Conservation (phyloP, 345 rosid species). For the Jatropha curcas region DNA sequence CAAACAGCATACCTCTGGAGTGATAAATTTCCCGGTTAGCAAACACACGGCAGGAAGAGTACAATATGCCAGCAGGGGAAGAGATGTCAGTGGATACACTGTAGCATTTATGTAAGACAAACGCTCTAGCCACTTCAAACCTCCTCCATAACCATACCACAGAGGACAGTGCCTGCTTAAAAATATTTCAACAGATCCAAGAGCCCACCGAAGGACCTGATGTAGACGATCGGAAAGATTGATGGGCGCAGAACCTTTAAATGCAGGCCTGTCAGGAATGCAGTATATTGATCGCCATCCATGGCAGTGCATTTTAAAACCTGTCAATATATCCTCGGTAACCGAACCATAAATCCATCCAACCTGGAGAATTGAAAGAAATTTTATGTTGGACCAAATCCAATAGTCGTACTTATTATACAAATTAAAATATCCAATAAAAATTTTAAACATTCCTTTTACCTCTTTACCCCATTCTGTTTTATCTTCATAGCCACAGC, state of each 20-base stretch:
- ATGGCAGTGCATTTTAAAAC: constrained; percentile 75
- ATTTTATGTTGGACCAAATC: not conserved
- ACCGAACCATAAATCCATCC: constrained; percentile 77
- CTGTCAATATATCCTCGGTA: constrained; percentile 67
- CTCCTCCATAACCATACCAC: constrained; percentile 78
- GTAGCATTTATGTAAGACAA: constrained; percentile 64
- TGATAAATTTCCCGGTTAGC: constrained; percentile 66
- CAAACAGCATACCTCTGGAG: constrained; percentile 52
- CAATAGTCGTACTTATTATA: not conserved
- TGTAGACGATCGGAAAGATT: constrained; percentile 64
- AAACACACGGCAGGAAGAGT: constrained; percentile 71
- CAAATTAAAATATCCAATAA: not conserved
- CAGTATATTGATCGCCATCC: constrained; percentile 81
- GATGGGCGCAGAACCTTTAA: constrained; percentile 62
- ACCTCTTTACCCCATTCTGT: constrained; percentile 90
- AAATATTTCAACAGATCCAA: constrained; percentile 71
- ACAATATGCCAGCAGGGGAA: constrained; percentile 63
- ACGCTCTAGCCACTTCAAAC: constrained; percentile 64
- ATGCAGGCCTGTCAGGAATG: constrained; percentile 58
- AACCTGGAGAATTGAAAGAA: constrained; percentile 29
- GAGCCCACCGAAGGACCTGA: constrained; percentile 66
- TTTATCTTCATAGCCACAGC: constrained; percentile 69
- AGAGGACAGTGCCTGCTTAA: constrained; percentile 72
- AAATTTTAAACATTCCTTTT: constrained; percentile 11
- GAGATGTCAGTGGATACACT: constrained; percentile 63